phyloP scores from a whole-genome alignment of 2,329 filamentous ascomycete genomes.

The Thielaviopsis euricoi region DNA sequence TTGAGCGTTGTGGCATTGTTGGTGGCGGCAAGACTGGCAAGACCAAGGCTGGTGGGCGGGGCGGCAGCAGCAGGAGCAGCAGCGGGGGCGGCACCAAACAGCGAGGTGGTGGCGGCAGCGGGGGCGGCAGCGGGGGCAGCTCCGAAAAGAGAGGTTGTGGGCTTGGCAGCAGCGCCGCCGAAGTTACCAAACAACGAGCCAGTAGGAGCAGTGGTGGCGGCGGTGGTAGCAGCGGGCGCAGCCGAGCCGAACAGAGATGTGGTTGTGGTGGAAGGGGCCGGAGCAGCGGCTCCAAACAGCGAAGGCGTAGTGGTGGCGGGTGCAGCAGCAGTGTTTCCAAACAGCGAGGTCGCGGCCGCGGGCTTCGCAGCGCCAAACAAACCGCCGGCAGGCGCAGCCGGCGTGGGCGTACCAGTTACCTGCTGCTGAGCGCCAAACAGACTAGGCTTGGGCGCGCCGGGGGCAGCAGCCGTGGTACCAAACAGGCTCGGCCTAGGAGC shows the following conservation, averaged over 20 bases:
- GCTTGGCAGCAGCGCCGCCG: conserved; percentile 5
- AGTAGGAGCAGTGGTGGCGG: conserved; percentile 13
- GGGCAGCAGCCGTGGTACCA: conserved; percentile 18
- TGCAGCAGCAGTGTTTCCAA: conserved; percentile 12
- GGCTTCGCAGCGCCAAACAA: conserved; percentile 14
- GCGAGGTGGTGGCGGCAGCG: conserved; percentile 15
- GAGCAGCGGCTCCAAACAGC: conserved; percentile 17
- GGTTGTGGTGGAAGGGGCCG: conserved; percentile 6
- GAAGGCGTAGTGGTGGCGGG: conserved; percentile 13
- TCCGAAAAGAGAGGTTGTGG: conserved; percentile 16
- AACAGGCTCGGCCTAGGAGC: conserved; percentile 22
- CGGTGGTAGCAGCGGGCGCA: conserved; percentile 19
- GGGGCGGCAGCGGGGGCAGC: conserved; percentile 16
- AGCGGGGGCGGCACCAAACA: conserved; percentile 17
- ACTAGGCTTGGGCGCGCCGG: conserved; percentile 17
- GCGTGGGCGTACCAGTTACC: conserved; percentile 10
- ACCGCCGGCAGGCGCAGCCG: conserved; percentile 11
- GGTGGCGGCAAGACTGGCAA: conserved; percentile 12
- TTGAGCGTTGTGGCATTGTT: conserved; percentile 12
- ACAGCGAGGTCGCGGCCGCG: conserved; percentile 12
- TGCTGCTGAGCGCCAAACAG: neutral
- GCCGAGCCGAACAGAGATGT: neutral
- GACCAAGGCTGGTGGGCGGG: conserved; percentile 17
- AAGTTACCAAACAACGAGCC: conserved; percentile 16
- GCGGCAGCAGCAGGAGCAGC: conserved; percentile 19